Base-by-base conservation (phyloP, 305 asterid genomes). In the Fraxinus nigra region DNA sequence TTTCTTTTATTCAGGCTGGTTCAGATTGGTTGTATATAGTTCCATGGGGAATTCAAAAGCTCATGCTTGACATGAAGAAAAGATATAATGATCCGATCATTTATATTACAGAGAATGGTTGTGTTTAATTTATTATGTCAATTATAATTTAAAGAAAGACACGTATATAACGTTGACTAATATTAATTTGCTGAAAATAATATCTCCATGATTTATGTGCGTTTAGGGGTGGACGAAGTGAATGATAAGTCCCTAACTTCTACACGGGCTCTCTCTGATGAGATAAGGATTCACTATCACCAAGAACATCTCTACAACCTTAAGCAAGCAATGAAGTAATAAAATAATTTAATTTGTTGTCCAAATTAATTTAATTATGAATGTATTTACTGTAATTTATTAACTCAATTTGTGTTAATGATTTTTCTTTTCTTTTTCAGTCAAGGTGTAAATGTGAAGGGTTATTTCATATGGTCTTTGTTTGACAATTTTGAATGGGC, bases 381-480 rank as follows among this genome's bases (percentile, higher is more conserved):
- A 5, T 9, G 3, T 7, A 11, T 43, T 43, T 43, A 11, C n/a
- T 0, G 2, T 40, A 43, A 3, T 43, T 43, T 11, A 0, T 43
- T 11, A 0, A 43, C 51, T 43, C n/a, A 43, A 43, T 43, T 43
- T 0, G 1, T 11, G n/a, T 43, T 43, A 0, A 4, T 7, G 26
- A 32, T 24, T 54, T 65, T 48, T 10, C 37, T 7, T 46, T 40
- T 30, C 18, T 24, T 76, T 76, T 22, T 78, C 72, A 82, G 86
- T 43, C 77, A 35, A 30, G 86, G 86, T 22, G 88, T 79, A 22
- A 79, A 80, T 7, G 84, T 85, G 73, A 85, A 85, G 83, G 86
- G 88, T 11, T 84, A 78, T 67, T 85, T 82, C 24, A 84, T 76
- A 34, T 82, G 88, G 88, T 83, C 88, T 34, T 85, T 82, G 20